Evolutionary conservation across 768 basidiomycete species (phyloP), one percentile per base, ranked within the genome.

Genomic region (Leucocoprinus birnbaumii): DNA sequence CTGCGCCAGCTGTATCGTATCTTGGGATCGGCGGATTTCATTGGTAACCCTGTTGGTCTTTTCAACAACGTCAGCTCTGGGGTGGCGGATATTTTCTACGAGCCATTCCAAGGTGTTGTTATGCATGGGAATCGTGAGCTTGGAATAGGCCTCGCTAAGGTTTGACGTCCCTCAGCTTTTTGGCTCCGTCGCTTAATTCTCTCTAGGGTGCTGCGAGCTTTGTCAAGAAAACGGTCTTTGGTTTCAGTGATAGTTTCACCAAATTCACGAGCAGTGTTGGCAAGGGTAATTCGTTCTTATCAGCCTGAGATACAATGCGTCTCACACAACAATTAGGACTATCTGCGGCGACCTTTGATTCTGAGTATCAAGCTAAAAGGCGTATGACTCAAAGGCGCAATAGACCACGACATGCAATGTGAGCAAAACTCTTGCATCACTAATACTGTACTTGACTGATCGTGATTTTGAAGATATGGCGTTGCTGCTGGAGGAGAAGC

Each of bases 11-110:
- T 98, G 2, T 98, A 98, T 69, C 87, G 97, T 35, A 91, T 99
- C 42, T 79, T 99, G 13, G 96, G 97, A n/a, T 98, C 95, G 4
- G 97, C 95, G 0, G 96, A 98, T 71, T 96, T 98, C 72, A 89
- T 91, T 57, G 89, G 91, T 13, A 95, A 95, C 66, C 96, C 96
- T 3, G 94, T 98, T 43, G 97, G 97, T 9, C 79, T 99, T 42
- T 98, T 99, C 78, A 96, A 90, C 48, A 98, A 98, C 65, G 94
- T 99, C 65, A 96, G 93, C 65, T 97, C 94, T 25, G 97, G 97
- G 10, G 91, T 98, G 4, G 91, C 91, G 51, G 97, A 99, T 68
- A 95, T 98, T 61, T 98, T 99, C 77, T 97, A 98, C 61, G 96
- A 98, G 68, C 97, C 97, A 1, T 97, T 95, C 77, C 88, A 94